Percentiles rank a stretch among this genome's conserved stretches.
Conservation (phyloP, 2,329 filamentous ascomycete genomes). For the Fusarium camptoceras region DNA sequence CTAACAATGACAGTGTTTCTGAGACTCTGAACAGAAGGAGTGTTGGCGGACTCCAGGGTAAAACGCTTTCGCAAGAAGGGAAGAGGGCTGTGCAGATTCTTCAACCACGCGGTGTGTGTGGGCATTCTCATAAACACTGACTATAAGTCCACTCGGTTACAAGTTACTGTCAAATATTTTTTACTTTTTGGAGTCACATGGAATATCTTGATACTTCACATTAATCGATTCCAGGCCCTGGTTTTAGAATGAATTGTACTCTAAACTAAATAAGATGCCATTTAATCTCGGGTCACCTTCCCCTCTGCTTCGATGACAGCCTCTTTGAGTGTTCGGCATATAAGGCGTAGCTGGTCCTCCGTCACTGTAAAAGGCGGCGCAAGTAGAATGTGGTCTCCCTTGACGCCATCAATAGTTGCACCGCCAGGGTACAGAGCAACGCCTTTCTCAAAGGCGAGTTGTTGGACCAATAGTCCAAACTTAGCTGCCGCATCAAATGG, state of each 20-base stretch:
- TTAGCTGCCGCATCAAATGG: conserved; percentile 49
- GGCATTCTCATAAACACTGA: not conserved
- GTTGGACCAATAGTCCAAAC: conserved; percentile 48
- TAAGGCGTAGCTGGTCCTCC: conserved; percentile 35
- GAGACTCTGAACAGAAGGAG: not conserved
- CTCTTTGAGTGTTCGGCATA: conserved; percentile 23
- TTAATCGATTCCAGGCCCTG: no score
- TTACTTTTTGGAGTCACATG: accelerated
- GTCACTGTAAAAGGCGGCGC: conserved; percentile 74
- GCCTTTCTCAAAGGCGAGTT: conserved; percentile 48
- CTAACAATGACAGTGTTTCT: not conserved
- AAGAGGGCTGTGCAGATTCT: not conserved
- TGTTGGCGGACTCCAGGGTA: not conserved
- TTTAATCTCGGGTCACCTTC: not conserved
- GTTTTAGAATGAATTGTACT: accelerated
- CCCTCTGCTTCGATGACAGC: conserved; percentile 30
- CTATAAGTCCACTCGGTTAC: not conserved
- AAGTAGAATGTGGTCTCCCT: conserved; percentile 78
- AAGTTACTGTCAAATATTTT: no score
- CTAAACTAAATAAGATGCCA: not conserved
- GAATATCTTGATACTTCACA: no score
- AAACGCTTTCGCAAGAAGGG: not conserved
- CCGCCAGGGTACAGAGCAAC: conserved; percentile 70
- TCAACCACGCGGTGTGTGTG: not conserved
- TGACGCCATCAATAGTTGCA: conserved; percentile 68